Evolutionary conservation across 176 grass and related monocot species (phyloP).

Genomic region (Ampelocalamus luodianensis): DNA sequence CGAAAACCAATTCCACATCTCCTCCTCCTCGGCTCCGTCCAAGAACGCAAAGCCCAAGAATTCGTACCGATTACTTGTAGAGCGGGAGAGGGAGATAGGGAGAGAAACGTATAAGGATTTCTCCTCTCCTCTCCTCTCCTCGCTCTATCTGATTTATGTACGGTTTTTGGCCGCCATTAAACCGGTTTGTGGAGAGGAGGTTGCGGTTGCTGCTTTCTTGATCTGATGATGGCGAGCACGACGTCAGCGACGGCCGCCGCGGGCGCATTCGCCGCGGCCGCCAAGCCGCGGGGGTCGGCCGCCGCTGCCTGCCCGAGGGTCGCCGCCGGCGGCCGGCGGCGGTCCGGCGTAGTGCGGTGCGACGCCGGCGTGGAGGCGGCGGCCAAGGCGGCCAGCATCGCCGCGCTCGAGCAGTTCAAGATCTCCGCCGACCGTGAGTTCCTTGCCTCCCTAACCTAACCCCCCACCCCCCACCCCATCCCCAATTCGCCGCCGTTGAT

Average conservation of each 20-base stretch:
- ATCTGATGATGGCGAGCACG: slow-evolving; percentile 59
- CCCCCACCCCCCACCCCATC: background rate
- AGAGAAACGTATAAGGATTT: slow-evolving; percentile 26
- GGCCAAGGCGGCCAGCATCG: slow-evolving; percentile 60
- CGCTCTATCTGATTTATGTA: background rate
- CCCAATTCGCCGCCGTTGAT: slow-evolving; percentile 15
- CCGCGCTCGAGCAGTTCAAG: slow-evolving; percentile 95
- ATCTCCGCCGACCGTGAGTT: slow-evolving; percentile 94
- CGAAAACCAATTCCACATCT: slow-evolving; percentile 30
- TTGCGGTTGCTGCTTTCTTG: background rate
- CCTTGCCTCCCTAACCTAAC: background rate
- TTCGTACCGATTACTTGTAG: too few species aligned
- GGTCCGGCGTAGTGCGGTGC: slow-evolving; percentile 59
- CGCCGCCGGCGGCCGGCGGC: slow-evolving; percentile 36
- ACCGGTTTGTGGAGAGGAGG: background rate
- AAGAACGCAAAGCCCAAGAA: background rate
- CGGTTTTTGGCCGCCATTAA: slow-evolving; percentile 32
- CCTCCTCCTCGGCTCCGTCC: background rate
- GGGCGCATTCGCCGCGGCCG: slow-evolving; percentile 49
- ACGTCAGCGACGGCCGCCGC: slow-evolving; percentile 59
- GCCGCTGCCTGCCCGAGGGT: slow-evolving; percentile 39
- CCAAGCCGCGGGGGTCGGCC: slow-evolving; percentile 32
- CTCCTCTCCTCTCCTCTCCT: slow-evolving; percentile 14
- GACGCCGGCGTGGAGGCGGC: slow-evolving; percentile 64
- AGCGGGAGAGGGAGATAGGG: slow-evolving; percentile 11